Percentiles rank a stretch among this genome's conserved stretches.
Conservation (phyloP, 176 grass and related monocot genomes). For the Saccharum spontaneum region DNA sequence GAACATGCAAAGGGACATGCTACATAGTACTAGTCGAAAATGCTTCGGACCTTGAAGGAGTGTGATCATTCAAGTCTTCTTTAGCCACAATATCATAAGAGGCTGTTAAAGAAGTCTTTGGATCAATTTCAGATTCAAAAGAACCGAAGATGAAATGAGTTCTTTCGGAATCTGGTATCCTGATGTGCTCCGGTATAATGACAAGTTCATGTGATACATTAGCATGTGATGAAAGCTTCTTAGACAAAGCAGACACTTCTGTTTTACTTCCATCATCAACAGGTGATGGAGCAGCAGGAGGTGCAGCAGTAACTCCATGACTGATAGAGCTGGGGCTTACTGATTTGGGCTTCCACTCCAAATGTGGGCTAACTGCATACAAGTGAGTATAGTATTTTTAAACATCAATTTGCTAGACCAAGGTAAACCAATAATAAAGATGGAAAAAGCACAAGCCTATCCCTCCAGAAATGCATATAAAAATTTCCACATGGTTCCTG, state of each 20-base stretch:
- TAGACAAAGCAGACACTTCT: constrained; percentile 46
- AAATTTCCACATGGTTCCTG: not conserved
- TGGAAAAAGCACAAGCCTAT: not conserved
- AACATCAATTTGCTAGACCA: constrained; percentile 6
- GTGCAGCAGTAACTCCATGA: constrained; percentile 12
- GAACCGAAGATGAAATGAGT: constrained; percentile 69
- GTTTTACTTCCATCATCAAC: constrained; percentile 34
- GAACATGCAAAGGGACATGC: no score
- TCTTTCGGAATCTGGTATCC: constrained; percentile 62
- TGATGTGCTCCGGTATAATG: constrained; percentile 85
- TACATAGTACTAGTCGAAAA: constrained; percentile 24
- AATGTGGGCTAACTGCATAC: constrained; percentile 45
- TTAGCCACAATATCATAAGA: constrained; percentile 34
- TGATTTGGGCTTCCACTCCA: constrained; percentile 88
- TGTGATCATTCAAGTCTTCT: constrained; percentile 43
- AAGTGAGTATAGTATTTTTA: constrained; percentile 9
- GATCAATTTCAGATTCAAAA: constrained; percentile 52
- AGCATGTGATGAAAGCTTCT: constrained; percentile 63
- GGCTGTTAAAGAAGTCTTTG: constrained; percentile 11
- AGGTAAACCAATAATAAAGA: not conserved
- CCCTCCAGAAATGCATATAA: not conserved
- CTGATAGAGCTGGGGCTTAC: constrained; percentile 32
- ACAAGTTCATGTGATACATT: constrained; percentile 63
- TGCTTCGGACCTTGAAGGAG: constrained; percentile 46
- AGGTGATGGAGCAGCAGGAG: constrained; percentile 30